A percentile compares a stretch with the other conserved stretches of the same genome.
phyloP scores from a whole-genome alignment of 495 filamentous ascomycete genomes.

The Barbatosphaeria neglecta region DNA sequence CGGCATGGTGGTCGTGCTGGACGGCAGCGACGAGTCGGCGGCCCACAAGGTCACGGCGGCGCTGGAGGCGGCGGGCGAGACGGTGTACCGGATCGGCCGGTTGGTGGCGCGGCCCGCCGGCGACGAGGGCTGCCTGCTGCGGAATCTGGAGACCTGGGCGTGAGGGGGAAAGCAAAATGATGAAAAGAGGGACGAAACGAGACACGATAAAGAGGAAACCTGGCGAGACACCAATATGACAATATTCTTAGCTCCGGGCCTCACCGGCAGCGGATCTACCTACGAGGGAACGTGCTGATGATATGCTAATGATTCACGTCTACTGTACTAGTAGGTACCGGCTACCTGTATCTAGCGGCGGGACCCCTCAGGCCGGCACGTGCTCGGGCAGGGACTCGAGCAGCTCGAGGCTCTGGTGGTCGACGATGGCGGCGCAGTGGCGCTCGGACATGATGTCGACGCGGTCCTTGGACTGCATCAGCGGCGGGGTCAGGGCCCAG shows the following conservation, averaged over 20 bases:
- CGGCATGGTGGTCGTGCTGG: constrained; percentile 66
- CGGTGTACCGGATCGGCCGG: constrained; percentile 61
- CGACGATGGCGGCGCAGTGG: constrained; percentile 18
- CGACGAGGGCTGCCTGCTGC: constrained; percentile 56
- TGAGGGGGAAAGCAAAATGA: no score
- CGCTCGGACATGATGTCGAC: constrained; percentile 20
- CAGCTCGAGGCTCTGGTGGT: constrained; percentile 21
- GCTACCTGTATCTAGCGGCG: no score
- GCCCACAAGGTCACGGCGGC: constrained; percentile 39
- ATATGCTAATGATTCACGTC: no score
- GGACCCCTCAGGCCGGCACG: no score
- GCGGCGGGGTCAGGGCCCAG: constrained; percentile 19
- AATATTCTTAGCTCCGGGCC: no score
- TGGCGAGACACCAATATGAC: no score
- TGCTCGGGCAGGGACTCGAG: constrained; percentile 13
- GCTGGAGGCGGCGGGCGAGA: constrained; percentile 60
- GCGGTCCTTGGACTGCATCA: constrained; percentile 16
- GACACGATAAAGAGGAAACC: no score
- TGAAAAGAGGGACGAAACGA: no score
- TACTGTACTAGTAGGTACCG: no score
- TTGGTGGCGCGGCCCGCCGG: constrained; percentile 40
- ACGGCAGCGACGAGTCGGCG: constrained; percentile 50
- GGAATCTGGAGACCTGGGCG: constrained; percentile 60
- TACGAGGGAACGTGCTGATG: no score
- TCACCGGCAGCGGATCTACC: no score